Base-by-base conservation (phyloP, 331 rosid genomes). In the Erythrophleum ivorense region DNA sequence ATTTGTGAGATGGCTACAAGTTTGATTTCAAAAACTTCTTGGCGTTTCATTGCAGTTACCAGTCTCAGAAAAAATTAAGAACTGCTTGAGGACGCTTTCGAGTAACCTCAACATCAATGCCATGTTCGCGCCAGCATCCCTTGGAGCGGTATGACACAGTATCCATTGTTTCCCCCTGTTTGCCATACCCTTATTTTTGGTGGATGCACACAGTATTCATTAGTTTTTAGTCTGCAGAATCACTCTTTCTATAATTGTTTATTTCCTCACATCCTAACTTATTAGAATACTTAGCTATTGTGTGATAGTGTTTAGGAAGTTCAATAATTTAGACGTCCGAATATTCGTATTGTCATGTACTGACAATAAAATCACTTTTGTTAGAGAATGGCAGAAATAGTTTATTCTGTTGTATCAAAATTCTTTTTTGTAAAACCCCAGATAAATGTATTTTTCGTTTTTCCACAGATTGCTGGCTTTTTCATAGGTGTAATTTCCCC, bases 111-210 rank as follows among this genome's bases (percentile, higher is more conserved):
- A 67, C 73, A 48, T 82, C 46, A 72, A 77, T 76, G 88, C 85
- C 67, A 33, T 85, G 55, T 85, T 87, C 66, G 84, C 90, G 6
- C 90, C 90, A 2, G 58, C 90, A 87, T 79, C 86, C 59, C 7
- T 85, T 82, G 90, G 90, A 73, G 85, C 90, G 83, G 90, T 85
- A 86, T 71, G 80, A 55, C n/a, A 6, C 43, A 48, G 4, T 63
- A 16, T 36, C 43, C 74, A 66, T 54, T 53, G n/a, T 16, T 53
- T 14, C 21, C 58, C 48, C 48, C 29, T 43, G 48, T 43, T 43
- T 43, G 1, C 48, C 9, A 59, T 67, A 36, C 40, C 4, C 40
- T 36, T 36, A 36, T 36, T 2, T 2, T 36, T 36, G 40, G 40
- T 36, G 40, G 40, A 36, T 36, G 40, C 3, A 36, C 40, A 36